These are phyloP conservation scores for Cymbopogon citratus DNA, from an alignment of 176 grass and related monocot species.

Conservation along the genomic window DNA sequence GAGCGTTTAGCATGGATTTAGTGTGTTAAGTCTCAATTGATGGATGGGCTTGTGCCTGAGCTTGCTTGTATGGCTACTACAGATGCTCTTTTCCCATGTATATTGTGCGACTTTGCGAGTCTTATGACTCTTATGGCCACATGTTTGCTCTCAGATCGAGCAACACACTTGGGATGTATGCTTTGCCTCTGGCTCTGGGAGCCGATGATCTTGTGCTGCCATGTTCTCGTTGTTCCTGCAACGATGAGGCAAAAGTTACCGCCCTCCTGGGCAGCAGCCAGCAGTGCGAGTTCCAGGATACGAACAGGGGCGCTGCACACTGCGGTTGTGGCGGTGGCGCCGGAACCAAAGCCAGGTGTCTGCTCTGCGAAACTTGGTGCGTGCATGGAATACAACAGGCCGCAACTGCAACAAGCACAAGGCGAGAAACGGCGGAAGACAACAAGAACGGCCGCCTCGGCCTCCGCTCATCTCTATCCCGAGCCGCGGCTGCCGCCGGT, in stretches of 20 bases:
- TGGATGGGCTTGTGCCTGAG: too few species aligned
- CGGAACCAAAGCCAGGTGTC: constrained; percentile 1
- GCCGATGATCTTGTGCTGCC: not conserved
- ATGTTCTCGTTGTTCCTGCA: too few species aligned
- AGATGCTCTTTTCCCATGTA: not conserved
- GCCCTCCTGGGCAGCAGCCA: not conserved
- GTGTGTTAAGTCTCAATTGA: not conserved
- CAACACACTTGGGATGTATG: not conserved
- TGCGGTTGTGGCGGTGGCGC: not conserved
- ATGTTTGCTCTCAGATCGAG: not conserved
- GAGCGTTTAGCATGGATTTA: not conserved
- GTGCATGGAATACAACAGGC: not conserved
- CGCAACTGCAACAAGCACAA: not conserved
- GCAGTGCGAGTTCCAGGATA: not conserved
- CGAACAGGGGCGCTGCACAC: not conserved
- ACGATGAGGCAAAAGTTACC: too few species aligned
- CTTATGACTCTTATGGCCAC: not conserved
- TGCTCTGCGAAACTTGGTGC: not conserved
- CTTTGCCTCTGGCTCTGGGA: not conserved
- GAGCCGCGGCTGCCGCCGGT: too few species aligned
- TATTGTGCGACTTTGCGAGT: too few species aligned
- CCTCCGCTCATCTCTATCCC: not conserved
- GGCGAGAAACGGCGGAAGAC: not conserved
- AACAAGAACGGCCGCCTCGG: not conserved
- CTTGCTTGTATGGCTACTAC: not conserved